Evolutionary conservation across 352 stramenopile genomes (phyloP).

Genomic region (Phytophthora rubi): DNA sequence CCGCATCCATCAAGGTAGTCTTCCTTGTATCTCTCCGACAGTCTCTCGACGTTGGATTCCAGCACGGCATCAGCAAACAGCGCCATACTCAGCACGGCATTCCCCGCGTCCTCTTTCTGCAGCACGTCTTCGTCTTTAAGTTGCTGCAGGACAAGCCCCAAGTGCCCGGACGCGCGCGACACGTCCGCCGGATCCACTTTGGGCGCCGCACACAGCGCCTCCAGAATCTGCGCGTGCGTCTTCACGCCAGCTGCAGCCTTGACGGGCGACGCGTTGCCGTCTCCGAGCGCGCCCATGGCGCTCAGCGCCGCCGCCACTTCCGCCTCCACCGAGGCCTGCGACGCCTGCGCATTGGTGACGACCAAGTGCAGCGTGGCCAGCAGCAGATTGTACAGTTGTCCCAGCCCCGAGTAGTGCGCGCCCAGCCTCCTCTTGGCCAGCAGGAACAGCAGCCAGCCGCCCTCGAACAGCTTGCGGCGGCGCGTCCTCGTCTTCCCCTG

Average conservation of each 20-base stretch:
- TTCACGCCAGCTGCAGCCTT: constrained; percentile 13
- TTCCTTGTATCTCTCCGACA: constrained; percentile 48
- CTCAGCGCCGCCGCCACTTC: constrained; percentile 83
- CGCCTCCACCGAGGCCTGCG: constrained; percentile 66
- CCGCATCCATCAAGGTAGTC: constrained; percentile 57
- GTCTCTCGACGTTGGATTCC: constrained; percentile 42
- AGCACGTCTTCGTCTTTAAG: constrained; percentile 40
- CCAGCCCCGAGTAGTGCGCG: constrained; percentile 60
- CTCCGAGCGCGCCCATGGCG: constrained; percentile 54
- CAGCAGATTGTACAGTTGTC: constrained; percentile 78
- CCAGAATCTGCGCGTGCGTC: constrained; percentile 42
- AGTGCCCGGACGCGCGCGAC: constrained; percentile 41
- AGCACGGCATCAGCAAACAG: constrained; percentile 50
- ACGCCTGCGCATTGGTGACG: constrained; percentile 38
- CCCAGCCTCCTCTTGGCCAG: constrained; percentile 56
- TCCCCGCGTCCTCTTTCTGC: constrained; percentile 6
- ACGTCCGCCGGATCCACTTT: constrained; percentile 58
- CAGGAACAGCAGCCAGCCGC: constrained; percentile 82
- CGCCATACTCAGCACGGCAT: constrained; percentile 28
- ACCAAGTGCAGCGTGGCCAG: constrained; percentile 78
- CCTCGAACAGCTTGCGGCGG: constrained; percentile 58
- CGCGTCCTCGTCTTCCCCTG: constrained; percentile 17
- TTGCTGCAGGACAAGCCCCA: constrained; percentile 51
- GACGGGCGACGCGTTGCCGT: constrained; percentile 26
- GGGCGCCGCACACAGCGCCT: constrained; percentile 54